phyloP scores from a whole-genome alignment of 2,329 filamentous ascomycete species.

The Neofusicoccum umdonicola region DNA sequence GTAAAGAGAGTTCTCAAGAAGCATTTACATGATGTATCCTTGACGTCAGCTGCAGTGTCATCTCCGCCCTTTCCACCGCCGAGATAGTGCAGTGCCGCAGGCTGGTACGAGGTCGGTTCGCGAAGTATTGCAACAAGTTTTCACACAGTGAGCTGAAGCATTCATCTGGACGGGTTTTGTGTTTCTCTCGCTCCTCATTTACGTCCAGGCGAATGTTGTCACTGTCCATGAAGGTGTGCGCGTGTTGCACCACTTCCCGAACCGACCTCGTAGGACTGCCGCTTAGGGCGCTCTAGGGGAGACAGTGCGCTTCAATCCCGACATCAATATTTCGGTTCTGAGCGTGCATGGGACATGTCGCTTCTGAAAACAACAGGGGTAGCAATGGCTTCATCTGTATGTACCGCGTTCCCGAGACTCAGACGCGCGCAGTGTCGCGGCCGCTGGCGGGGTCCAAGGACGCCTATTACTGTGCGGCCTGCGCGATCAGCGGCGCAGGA shows the following conservation, averaged over 20 bases:
- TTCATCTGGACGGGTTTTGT: too few species aligned
- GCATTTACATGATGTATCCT: not conserved
- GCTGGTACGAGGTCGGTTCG: too few species aligned
- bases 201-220: too few species aligned
- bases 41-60: not conserved
- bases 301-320: not conserved
- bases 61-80: not conserved
- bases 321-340: not conserved
- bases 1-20: not conserved
- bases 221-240: too few species aligned
- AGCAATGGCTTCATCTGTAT: not conserved
- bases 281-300: not conserved
- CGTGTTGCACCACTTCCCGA: too few species aligned
- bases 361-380: slow-evolving; percentile 6
- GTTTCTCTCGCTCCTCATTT: too few species aligned
- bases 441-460: not conserved
- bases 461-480: not conserved
- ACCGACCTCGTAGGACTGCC: not conserved
- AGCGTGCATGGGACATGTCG: slow-evolving; percentile 2
- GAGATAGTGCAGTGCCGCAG: not conserved
- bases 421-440: not conserved
- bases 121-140: too few species aligned
- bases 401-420: not conserved
- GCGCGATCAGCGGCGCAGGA: not conserved
- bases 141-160: too few species aligned